Evolutionary conservation across 306 rosid species (phyloP).

Genomic region (Casuarina equisetifolia): DNA sequence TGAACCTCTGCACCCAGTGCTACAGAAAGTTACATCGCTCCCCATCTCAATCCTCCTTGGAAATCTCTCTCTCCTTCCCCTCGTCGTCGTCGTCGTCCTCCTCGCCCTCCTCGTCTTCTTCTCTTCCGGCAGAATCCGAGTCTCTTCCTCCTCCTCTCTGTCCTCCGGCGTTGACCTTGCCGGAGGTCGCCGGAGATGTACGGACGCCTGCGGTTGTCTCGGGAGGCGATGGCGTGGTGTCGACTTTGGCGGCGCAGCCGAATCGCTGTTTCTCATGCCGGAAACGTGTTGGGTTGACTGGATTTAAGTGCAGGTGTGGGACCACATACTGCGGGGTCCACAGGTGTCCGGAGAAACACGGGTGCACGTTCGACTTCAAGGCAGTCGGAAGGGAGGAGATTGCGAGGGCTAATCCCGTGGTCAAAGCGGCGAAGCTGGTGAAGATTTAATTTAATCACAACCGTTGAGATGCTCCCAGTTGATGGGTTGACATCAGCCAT

Average conservation of each 20-base stretch:
- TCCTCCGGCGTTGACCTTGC: conserved; percentile 16
- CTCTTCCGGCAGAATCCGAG: neutral
- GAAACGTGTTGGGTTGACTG: conserved; percentile 84
- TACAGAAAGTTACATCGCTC: conserved; percentile 62
- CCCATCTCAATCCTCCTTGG: conserved; percentile 74
- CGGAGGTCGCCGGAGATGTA: conserved; percentile 22
- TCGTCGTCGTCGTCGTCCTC: conserved; percentile 7
- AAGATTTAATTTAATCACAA: conserved; percentile 48
- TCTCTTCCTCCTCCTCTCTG: conserved; percentile 26
- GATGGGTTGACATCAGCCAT: neutral
- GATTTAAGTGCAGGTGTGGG: conserved; percentile 81
- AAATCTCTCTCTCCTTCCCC: conserved; percentile 59
- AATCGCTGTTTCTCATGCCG: conserved; percentile 69
- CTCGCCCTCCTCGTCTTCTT: conserved; percentile 24
- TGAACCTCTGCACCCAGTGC: conserved; percentile 93
- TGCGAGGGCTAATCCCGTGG: conserved; percentile 76
- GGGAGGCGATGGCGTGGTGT: neutral
- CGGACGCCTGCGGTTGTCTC: neutral
- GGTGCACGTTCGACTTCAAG: conserved; percentile 79
- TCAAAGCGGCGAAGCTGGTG: conserved; percentile 69
- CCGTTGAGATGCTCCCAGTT: neutral
- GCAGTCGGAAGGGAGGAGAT: conserved; percentile 77
- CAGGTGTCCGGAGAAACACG: conserved; percentile 91
- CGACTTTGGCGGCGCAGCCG: conserved; percentile 20
- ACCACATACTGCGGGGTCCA: conserved; percentile 81